Conservation (phyloP, 495 filamentous ascomycete genomes). For the Penicillium macrosclerotiorum region DNA sequence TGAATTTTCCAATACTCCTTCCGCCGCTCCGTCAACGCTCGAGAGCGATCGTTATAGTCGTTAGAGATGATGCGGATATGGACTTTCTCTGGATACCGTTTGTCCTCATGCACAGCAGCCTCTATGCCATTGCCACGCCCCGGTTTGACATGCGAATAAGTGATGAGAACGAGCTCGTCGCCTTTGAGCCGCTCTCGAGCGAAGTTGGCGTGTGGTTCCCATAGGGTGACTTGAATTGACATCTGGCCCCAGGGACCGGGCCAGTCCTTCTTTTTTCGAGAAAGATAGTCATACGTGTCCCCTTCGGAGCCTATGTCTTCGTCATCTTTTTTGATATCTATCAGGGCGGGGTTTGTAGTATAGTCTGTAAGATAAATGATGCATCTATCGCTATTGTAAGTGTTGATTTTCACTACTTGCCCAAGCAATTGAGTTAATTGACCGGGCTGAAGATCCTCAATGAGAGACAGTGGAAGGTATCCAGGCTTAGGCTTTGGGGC, state of each 20-base stretch:
- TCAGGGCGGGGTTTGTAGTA: constrained; percentile 64
- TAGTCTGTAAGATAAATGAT: constrained; percentile 86
- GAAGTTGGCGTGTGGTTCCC: constrained; percentile 62
- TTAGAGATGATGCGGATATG: constrained; percentile 49
- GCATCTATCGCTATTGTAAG: constrained; percentile 41
- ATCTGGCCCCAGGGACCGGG: constrained; percentile 74
- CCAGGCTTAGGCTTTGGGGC: constrained; percentile 8
- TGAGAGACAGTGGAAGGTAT: constrained; percentile 54
- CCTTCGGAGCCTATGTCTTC: constrained; percentile 40
- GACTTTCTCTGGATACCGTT: constrained; percentile 46
- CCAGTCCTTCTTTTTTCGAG: constrained; percentile 51
- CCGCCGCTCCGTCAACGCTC: constrained; percentile 61
- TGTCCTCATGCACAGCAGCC: constrained; percentile 67
- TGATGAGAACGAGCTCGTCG: constrained; percentile 60
- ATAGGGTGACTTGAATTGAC: constrained; percentile 71
- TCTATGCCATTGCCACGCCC: constrained; percentile 58
- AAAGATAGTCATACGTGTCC: constrained; percentile 48
- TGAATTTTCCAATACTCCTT: constrained; percentile 56
- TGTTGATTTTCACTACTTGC: constrained; percentile 69
- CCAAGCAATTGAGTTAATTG: constrained; percentile 69
- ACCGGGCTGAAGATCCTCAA: constrained; percentile 59
- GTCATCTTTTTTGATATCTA: constrained; percentile 46
- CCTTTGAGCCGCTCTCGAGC: constrained; percentile 54
- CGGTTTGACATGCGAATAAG: constrained; percentile 69
- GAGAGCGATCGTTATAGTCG: constrained; percentile 48